These are phyloP conservation scores for Cenchrus purpureus DNA, from an alignment of 176 grass and related monocot genomes.

Conservation along the genomic window DNA sequence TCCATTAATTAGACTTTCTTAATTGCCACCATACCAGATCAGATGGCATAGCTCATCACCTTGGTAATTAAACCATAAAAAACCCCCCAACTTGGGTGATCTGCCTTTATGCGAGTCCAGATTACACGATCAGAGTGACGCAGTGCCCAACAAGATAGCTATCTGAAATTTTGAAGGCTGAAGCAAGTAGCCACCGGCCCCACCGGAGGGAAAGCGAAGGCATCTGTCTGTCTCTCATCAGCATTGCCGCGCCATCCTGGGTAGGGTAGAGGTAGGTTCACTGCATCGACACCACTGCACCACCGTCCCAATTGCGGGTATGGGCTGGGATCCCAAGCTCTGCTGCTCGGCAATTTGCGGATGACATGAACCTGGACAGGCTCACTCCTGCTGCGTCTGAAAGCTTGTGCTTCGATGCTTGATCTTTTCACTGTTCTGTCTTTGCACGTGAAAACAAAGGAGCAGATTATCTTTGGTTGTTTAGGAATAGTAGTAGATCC, in stretches of 20 bases:
- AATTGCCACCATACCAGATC: background rate
- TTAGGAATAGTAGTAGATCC: background rate
- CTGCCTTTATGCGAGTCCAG: background rate
- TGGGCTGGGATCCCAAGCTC: background rate
- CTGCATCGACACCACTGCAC: background rate
- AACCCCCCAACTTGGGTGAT: conserved; percentile 2
- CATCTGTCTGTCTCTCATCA: background rate
- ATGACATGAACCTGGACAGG: background rate
- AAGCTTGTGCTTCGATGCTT: background rate
- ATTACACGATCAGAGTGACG: conserved; percentile 32
- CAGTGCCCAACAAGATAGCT: background rate
- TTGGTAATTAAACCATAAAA: background rate
- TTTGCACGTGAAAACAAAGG: background rate
- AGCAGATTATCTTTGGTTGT: background rate
- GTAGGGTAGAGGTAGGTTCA: conserved; percentile 35
- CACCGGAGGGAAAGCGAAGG: background rate
- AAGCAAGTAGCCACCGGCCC: too few relatives aligned
- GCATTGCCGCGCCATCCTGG: background rate
- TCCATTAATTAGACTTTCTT: background rate
- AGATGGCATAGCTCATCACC: background rate
- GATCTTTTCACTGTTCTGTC: background rate
- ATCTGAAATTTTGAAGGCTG: background rate
- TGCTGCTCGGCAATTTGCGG: background rate
- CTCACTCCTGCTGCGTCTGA: background rate
- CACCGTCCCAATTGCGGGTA: background rate